Percentiles rank a stretch among this genome's conserved stretches.
phyloP scores from a whole-genome alignment of 768 basidiomycete genomes.

The Lactarius indigo region DNA sequence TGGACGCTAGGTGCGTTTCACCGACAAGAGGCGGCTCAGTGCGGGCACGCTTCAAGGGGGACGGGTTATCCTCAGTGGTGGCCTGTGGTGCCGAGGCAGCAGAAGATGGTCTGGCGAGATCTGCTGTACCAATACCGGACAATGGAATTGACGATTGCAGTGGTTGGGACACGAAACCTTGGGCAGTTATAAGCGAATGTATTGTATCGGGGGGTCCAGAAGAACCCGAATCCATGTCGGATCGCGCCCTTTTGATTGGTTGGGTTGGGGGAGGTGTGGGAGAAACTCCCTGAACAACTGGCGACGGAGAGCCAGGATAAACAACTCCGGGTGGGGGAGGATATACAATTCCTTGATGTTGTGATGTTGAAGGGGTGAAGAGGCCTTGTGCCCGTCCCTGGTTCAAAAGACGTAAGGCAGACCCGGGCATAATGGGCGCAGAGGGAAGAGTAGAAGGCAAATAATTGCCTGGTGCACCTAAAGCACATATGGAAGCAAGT shows the following conservation, averaged over 20 bases:
- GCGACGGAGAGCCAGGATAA: conserved; percentile 52
- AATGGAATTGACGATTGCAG: conserved; percentile 34
- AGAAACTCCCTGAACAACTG: conserved; percentile 28
- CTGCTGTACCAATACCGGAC: conserved; percentile 45
- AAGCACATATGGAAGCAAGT: neutral
- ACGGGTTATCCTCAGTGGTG: conserved; percentile 60
- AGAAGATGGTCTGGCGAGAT: conserved; percentile 51
- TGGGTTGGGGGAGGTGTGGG: conserved; percentile 37
- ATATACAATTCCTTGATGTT: conserved; percentile 42
- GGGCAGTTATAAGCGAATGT: conserved; percentile 26
- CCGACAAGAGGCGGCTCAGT: conserved; percentile 41
- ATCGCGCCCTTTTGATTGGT: conserved; percentile 58
- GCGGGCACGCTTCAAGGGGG: conserved; percentile 69
- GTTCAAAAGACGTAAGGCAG: conserved; percentile 76
- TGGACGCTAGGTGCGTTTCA: conserved; percentile 7
- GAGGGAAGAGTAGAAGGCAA: conserved; percentile 51
- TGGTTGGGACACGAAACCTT: conserved; percentile 15
- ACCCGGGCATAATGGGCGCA: conserved; percentile 85
- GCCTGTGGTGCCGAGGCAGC: conserved; percentile 37
- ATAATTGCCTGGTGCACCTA: conserved; percentile 24
- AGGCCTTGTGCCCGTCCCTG: conserved; percentile 85
- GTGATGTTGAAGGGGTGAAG: conserved; percentile 80
- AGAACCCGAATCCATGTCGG: conserved; percentile 60
- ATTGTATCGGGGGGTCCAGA: conserved; percentile 20
- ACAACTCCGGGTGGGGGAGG: conserved; percentile 50